These are phyloP conservation scores for Arctium lappa DNA, from an alignment of 129 eudicot genomes.

Conservation along the genomic window DNA sequence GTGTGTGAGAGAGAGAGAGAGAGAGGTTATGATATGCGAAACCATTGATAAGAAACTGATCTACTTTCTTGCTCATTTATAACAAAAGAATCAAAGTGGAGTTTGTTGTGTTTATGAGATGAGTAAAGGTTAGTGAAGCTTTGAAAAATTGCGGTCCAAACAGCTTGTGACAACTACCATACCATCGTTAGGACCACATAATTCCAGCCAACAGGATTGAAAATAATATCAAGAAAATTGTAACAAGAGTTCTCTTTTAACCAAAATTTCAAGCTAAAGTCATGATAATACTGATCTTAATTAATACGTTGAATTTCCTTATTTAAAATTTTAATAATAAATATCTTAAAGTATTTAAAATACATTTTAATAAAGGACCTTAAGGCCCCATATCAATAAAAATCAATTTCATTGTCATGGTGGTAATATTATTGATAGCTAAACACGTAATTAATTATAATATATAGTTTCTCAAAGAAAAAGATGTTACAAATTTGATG, in stretches of 20 bases:
- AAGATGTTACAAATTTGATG: too few relatives aligned
- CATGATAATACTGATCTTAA: not conserved
- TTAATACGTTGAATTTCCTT: not conserved
- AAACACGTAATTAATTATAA: not conserved
- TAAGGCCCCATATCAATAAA: not conserved
- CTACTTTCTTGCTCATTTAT: slow-evolving; percentile 38
- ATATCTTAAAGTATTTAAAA: not conserved
- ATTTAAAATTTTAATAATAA: not conserved
- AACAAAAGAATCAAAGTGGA: slow-evolving; percentile 29
- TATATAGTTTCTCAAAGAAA: too few relatives aligned
- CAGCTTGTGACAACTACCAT: slow-evolving; percentile 40
- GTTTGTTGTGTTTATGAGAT: slow-evolving; percentile 30
- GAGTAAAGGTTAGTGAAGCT: slow-evolving; percentile 31
- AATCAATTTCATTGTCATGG: not conserved
- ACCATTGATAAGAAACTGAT: slow-evolving; percentile 22
- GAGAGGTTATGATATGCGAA: slow-evolving; percentile 1
- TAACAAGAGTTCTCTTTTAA: not conserved
- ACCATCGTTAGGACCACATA: slow-evolving; percentile 35
- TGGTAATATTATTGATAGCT: not conserved
- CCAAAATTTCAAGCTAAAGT: not conserved
- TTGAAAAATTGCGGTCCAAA: slow-evolving; percentile 28
- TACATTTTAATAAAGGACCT: not conserved
- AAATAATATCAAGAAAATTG: not conserved
- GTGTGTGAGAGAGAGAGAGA: slow-evolving; percentile 5
- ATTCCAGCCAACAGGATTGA: slow-evolving; percentile 13